These are phyloP conservation scores for Phialophora expanda DNA, from an alignment of 2,329 filamentous ascomycete species.

Conservation along the genomic window DNA sequence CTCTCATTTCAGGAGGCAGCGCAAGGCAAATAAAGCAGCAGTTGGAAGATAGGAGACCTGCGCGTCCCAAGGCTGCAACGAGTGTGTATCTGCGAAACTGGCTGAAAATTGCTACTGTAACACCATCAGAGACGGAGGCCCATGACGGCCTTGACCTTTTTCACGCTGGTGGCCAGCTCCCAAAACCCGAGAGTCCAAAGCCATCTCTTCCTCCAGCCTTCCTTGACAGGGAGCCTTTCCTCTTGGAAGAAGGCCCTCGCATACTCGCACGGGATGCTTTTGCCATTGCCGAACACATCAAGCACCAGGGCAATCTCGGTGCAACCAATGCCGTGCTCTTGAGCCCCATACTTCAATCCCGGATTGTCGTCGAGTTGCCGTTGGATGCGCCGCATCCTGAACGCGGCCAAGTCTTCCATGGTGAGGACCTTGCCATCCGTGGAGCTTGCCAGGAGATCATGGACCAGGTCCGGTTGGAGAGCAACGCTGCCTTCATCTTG, in stretches of 20 bases:
- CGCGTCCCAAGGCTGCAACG: too few species aligned
- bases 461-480: constrained; percentile 9
- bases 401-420: constrained; percentile 13
- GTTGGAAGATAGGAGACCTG: too few species aligned
- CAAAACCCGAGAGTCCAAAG: neutral
- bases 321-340: constrained; percentile 12
- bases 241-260: constrained; percentile 14
- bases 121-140: neutral
- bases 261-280: constrained; percentile 12
- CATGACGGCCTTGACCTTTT: neutral
- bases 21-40: too few species aligned
- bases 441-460: constrained; percentile 6
- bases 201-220: constrained; percentile 16
- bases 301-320: constrained; percentile 12
- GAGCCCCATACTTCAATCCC: constrained; percentile 13
- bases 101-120: too few species aligned
- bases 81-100: neutral
- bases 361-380: constrained; percentile 8
- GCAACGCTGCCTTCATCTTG: constrained; percentile 26
- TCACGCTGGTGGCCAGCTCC: neutral
- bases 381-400: constrained; percentile 10
- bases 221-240: constrained; percentile 17
- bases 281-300: constrained; percentile 11
- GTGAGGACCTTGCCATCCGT: constrained; percentile 11
- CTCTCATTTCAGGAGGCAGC: too few species aligned